Evolutionary conservation across 208 protist genomes (phyloP).

Genomic region (Acanthamoeba lenticulata): DNA sequence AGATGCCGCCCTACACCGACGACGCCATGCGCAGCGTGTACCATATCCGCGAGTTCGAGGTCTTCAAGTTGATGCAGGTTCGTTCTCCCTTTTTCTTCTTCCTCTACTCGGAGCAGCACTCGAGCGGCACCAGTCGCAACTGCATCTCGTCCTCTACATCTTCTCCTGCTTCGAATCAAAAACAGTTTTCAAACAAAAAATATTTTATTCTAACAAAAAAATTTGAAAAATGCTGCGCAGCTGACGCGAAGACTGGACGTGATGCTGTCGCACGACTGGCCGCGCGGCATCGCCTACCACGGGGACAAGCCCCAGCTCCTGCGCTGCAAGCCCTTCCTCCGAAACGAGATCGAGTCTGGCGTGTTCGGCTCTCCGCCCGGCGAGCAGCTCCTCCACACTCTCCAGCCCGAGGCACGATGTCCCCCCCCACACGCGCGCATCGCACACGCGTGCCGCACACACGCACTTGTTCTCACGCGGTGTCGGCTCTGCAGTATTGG

Average conservation of each 20-base stretch:
- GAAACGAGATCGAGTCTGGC: constrained; percentile 17
- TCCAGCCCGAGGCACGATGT: constrained; percentile 78
- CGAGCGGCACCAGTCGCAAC: too few species aligned
- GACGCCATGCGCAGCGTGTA: constrained; percentile 83
- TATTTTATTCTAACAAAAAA: too few species aligned
- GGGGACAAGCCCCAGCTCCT: constrained; percentile 82
- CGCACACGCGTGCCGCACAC: neutral
- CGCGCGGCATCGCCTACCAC: constrained; percentile 76
- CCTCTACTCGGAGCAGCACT: too few species aligned
- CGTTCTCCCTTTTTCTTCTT: neutral
- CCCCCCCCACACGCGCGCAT: constrained; percentile 72
- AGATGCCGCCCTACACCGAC: constrained; percentile 82
- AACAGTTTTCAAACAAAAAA: too few species aligned
- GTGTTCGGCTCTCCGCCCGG: constrained; percentile 69
- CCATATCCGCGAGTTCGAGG: constrained; percentile 86
- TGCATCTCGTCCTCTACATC: too few species aligned
- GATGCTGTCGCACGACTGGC: constrained; percentile 91
- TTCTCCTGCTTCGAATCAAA: too few species aligned
- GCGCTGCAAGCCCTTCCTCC: constrained; percentile 73
- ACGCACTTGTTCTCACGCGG: neutral
- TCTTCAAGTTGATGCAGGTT: constrained; percentile 71
- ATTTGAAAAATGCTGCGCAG: neutral
- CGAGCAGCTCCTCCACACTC: constrained; percentile 71
- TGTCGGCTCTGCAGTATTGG: constrained; percentile 87
- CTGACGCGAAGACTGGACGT: constrained; percentile 79